A percentile compares a stretch with the other conserved stretches of the same genome.
Conservation (phyloP, 441 rosid genomes). For the Sinapis alba region DNA sequence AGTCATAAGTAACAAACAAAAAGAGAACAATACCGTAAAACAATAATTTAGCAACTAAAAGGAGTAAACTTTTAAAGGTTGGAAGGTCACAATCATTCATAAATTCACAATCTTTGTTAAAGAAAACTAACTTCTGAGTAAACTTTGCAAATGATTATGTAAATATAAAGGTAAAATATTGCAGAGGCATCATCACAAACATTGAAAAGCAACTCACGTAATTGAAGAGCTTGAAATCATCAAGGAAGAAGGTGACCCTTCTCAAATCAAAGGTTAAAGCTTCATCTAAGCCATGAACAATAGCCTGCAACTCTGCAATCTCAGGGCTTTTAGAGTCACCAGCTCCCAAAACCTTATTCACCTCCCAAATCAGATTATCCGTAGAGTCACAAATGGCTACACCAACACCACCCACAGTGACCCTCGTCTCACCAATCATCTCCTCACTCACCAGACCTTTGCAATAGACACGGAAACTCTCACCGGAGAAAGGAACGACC, state of each 20-base stretch:
- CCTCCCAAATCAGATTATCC: slow-evolving; percentile 56
- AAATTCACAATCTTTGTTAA: background rate
- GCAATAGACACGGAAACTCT: slow-evolving; percentile 53
- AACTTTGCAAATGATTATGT: slow-evolving; percentile 36
- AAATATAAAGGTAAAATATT: background rate
- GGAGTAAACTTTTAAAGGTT: background rate
- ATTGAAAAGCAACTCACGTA: slow-evolving; percentile 40
- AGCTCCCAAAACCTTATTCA: slow-evolving; percentile 45
- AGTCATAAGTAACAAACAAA: background rate
- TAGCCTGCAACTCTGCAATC: slow-evolving; percentile 53
- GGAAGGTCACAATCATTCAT: background rate
- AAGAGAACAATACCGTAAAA: background rate
- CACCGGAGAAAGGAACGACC: no score
- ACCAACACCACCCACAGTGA: slow-evolving; percentile 58
- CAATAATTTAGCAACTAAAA: slow-evolving; percentile 16
- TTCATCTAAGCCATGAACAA: slow-evolving; percentile 70
- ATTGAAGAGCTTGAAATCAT: slow-evolving; percentile 54
- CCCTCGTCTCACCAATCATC: slow-evolving; percentile 34
- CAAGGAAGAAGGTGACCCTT: slow-evolving; percentile 48
- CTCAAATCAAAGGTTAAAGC: slow-evolving; percentile 61
- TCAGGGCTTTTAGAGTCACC: slow-evolving; percentile 43
- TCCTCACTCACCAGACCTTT: slow-evolving; percentile 75
- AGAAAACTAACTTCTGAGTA: background rate
- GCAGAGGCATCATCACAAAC: background rate
- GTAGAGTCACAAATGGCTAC: slow-evolving; percentile 66